Evolutionary conservation across 305 asterid genomes (phyloP).

Genomic region (Fraxinus platypoda): DNA sequence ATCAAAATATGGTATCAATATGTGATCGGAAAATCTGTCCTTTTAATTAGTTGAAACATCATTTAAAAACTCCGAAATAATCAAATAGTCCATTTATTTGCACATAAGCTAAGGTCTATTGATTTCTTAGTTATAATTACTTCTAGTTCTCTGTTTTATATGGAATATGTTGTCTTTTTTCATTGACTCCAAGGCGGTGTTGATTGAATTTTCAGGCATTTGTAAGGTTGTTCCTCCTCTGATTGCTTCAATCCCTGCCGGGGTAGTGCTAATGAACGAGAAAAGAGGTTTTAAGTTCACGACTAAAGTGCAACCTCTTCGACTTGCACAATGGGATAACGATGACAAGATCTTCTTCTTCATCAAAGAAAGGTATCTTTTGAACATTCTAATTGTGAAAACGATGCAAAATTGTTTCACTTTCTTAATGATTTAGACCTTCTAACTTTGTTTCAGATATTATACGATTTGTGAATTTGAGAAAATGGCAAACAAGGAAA

Average conservation of each 20-base stretch:
- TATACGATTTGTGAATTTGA: slow-evolving; percentile 44
- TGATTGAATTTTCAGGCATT: slow-evolving; percentile 35
- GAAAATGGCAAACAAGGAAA: slow-evolving; percentile 42
- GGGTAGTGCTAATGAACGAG: slow-evolving; percentile 35
- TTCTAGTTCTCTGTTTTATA: neutral
- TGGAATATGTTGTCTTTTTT: neutral
- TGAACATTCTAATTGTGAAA: neutral
- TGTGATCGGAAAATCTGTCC: neutral
- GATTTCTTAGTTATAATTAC: neutral
- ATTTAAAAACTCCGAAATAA: neutral
- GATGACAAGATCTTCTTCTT: slow-evolving; percentile 34
- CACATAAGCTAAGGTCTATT: neutral
- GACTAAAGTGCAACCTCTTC: slow-evolving; percentile 42
- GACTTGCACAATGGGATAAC: slow-evolving; percentile 37
- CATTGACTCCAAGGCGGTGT: neutral
- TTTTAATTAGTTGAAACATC: neutral
- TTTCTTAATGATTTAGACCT: neutral
- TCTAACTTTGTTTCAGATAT: slow-evolving; percentile 18
- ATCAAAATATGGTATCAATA: slow-evolving; percentile 41
- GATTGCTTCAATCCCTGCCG: slow-evolving; percentile 37
- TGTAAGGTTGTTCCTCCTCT: slow-evolving; percentile 45
- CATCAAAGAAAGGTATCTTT: slow-evolving; percentile 31
- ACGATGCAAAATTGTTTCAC: neutral
- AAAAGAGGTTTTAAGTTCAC: slow-evolving; percentile 34
- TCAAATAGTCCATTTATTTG: neutral